Evolutionary conservation across 352 stramenopile species (phyloP), one percentile per base, ranked within the genome.

Genomic region (Phytophthora brassicae): DNA sequence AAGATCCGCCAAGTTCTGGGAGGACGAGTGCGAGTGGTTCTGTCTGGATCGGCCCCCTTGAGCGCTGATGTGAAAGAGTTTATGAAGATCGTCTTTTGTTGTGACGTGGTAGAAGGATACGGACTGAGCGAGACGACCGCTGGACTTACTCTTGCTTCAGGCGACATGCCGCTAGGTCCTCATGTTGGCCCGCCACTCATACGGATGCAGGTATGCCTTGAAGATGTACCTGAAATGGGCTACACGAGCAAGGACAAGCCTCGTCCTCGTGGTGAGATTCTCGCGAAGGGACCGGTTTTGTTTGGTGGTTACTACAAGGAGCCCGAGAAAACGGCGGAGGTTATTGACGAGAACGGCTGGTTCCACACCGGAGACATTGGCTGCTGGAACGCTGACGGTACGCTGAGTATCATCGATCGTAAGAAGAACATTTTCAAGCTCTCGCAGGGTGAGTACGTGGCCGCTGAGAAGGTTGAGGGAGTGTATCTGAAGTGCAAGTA

Each of bases 281-380:
- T 82, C 13, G 58, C 94, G 17, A 89, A 82, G 42, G 94, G 95
- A 8, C 69, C 74, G 5, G 79, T 88, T 51, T 65, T 98, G 17
- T 94, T 96, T 60, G 66, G 65, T 28, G 96, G 96, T 6, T 99
- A 99, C 79, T 98, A 98, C 77, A 98, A 98, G 64, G 89, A 98
- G 64, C 75, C 81, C 4, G 89, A 97, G 60, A 92, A 96, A 44
- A 99, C 96, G 0, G 66, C 67, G 0, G 90, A 98, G 56, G 92
- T 87, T 3, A 84, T 99, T 24, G 92, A 98, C 56, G 72, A 77
- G 17, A 90, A 95, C 28, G 96, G 96, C 4, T 99, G 91, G 88
- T 98, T 99, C 67, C 92, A 98, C 75, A 99, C 96, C 1, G 97
- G 97, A 12, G 97, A 99, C 79, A 89, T 99, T 39, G 97, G 94